Base-by-base conservation (phyloP, 768 basidiomycete genomes). In the Pleurotus giganteus region DNA sequence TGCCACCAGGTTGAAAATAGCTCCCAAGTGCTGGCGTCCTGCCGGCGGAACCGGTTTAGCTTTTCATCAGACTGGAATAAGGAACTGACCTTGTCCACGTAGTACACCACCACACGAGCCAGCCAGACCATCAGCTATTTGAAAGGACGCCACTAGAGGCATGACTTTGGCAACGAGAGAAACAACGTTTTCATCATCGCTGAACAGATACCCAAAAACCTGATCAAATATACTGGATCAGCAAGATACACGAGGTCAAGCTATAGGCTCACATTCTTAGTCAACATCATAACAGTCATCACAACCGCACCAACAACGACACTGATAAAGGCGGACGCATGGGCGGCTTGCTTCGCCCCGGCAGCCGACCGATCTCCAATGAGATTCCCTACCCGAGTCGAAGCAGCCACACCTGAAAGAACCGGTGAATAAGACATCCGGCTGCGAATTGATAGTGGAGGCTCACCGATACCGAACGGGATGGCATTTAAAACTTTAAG, bases 71-170 rank as follows among this genome's bases (percentile, higher is more conserved):
- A 24, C 55, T 5, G 41, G 9, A 41, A 24, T 27, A 29, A 55
- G 13, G 5, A 31, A 32, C 60, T 73, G 79, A 66, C 93, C 93
- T 63, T 87, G 79, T 3, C 91, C 89, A 41, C 94, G 83, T 47
- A 97, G 76, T 55, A 94, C 81, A 4, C 92, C 92, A 4, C 78
- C 78, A 56, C 88, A 67, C 70, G 86, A 61, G 56, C 78, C 84
- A 26, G 80, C 74, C 8, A 89, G 70, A 15, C 88, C 91, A 66
- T 97, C 94, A 34, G 91, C 86, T 2, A 94, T 79, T 68, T 94
- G 88, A 66, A 85, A 88, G 3, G 86, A 77, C 11, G 85, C 85
- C 8, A 95, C 86, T 21, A 88, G 75, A 0, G 90, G 89, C 63
- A 92, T 77, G 36, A 92, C 83, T 24, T 74, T 70, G 2, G 85